Base-by-base conservation (phyloP, 2,329 filamentous ascomycete species). In the Penicillium sp. region DNA sequence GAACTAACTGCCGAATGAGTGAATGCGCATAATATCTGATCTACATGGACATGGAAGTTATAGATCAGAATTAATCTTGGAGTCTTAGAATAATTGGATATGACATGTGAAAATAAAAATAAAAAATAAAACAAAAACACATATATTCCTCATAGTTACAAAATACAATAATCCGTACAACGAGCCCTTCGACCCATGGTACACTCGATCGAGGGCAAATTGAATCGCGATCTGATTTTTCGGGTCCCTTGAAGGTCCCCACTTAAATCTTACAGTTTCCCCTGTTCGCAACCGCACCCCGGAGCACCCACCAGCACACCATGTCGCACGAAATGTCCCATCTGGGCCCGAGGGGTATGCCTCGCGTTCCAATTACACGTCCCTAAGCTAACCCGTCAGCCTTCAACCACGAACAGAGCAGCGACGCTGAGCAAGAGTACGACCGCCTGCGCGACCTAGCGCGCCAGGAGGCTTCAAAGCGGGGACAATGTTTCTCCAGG, bases 391-490 rank as follows among this genome's bases (percentile, higher is more conserved):
- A 37, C 6, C 37, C 12, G 9, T 18, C 66, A 91, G 88, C 86
- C 71, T 89, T 92, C 76, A 88, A 85, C 71, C 85, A 89, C 68
- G 79, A 78, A 51, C 78, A 84, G 59, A 82, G 81, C 65, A 75
- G 75, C 59, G 79, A 84, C 51, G 78, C 82, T 47, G 91, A 97
- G 76, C 82, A 79, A 60, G 91, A 97, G 74, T 97, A 97, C 72
- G 91, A 97, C 68, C 87, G 89, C 46, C 81, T 97, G 39, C 89
- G 93, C 64, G 84, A 86, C 60, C 79, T 91, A 15, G 93, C 92
- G 15, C 84, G 88, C 56, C 78, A 83, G 62, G 91, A 95, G 77
- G 89, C 87, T 50, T 75, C 78, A 44, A 89, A 93, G 75, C 87
- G 89, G 59, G 82, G 82, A 56, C 78, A 81, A 45, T 95, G 88